phyloP scores from a whole-genome alignment of 148 eudicot genomes.

The Silene uniflora region DNA sequence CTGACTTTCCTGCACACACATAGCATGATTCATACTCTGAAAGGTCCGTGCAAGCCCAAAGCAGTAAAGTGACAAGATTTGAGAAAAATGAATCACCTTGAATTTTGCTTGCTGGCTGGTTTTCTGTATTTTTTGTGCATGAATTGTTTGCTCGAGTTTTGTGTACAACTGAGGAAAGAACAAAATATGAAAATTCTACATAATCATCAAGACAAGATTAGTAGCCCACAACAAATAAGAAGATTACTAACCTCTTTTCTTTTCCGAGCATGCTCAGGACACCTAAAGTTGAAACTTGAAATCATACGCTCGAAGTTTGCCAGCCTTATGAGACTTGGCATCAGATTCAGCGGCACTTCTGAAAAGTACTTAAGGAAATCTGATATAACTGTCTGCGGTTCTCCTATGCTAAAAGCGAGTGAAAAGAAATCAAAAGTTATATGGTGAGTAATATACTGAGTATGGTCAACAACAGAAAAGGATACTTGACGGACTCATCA shows the following conservation, averaged over 20 bases:
- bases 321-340: conserved; percentile 43
- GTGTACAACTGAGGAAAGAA: no score
- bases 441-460: no score
- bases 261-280: conserved; percentile 89
- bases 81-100: conserved; percentile 64
- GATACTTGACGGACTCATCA: conserved; percentile 69
- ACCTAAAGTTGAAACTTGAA: conserved; percentile 80
- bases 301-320: conserved; percentile 73
- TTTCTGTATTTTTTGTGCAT: conserved; percentile 77
- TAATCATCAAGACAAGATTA: no score
- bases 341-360: conserved; percentile 44
- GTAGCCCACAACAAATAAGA: no score
- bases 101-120: conserved; percentile 63
- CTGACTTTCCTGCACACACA: conserved; percentile 62
- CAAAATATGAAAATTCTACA: no score
- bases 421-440: background rate
- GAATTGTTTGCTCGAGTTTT: no score
- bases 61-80: no score
- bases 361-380: conserved; percentile 50
- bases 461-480: conserved; percentile 29
- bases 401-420: background rate
- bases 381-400: background rate
- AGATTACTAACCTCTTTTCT: conserved; percentile 89
- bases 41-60: conserved; percentile 6
- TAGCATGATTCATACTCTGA: background rate